Conservation (phyloP, 1,284 basidiomycete genomes). For the Apiotrichum porosum region DNA sequence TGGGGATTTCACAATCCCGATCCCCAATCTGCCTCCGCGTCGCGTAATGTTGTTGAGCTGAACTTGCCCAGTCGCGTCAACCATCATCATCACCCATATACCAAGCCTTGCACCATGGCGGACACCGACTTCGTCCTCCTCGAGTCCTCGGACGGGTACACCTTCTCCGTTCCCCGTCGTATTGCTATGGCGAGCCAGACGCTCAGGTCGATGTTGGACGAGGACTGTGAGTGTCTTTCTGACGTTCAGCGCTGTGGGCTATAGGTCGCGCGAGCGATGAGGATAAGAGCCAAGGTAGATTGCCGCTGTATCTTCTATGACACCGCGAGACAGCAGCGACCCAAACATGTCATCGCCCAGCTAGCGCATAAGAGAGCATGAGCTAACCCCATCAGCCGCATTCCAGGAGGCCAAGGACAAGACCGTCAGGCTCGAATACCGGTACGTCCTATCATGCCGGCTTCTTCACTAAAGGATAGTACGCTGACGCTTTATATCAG, state of each 20-base stretch:
- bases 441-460: conserved; percentile 26
- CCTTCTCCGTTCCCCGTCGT: conserved; percentile 43
- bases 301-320: too few relatives aligned
- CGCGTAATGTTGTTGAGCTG: too few relatives aligned
- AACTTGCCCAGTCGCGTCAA: too few relatives aligned
- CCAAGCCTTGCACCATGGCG: background rate
- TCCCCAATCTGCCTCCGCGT: too few relatives aligned
- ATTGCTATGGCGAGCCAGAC: conserved; percentile 46
- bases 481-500: conserved; percentile 8
- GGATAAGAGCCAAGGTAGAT: too few relatives aligned
- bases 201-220: conserved; percentile 45
- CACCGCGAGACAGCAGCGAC: too few relatives aligned
- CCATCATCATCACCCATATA: background rate
- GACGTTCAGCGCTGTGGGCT: too few relatives aligned
- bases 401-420: conserved; percentile 49
- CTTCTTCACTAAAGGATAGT: too few relatives aligned
- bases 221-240: conserved; percentile 36
- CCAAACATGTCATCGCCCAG: background rate
- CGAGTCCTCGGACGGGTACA: conserved; percentile 45
- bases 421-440: conserved; percentile 45
- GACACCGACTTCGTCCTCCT: conserved; percentile 42
- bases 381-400: conserved; percentile 33
- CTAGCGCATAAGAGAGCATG: background rate
- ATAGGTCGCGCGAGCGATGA: background rate
- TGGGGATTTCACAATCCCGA: too few relatives aligned